Percentiles rank a stretch among this genome's conserved stretches.
Evolutionary conservation across 805 yeast species (phyloP).

Genomic region (Saccharomyces mikatae): DNA sequence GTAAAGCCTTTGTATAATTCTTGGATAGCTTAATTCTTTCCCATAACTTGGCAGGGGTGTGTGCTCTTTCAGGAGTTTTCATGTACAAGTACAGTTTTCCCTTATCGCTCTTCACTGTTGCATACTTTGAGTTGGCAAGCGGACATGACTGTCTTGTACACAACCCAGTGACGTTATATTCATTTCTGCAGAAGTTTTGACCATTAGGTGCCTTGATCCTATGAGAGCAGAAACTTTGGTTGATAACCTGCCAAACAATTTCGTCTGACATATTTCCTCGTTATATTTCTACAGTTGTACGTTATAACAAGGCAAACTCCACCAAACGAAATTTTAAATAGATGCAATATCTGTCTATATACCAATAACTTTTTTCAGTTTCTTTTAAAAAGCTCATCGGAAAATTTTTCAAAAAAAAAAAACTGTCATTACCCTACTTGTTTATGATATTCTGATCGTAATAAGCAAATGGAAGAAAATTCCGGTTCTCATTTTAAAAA

Average conservation of each 20-base stretch:
- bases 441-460: background rate
- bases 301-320: background rate
- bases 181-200: conserved; percentile 91
- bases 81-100: conserved; percentile 80
- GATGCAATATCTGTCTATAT: background rate
- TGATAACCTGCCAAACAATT: conserved; percentile 95
- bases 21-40: conserved; percentile 86
- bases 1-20: conserved; percentile 79
- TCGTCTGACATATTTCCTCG: conserved; percentile 48
- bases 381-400: background rate
- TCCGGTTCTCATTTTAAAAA: background rate
- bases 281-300: background rate
- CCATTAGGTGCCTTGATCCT: conserved; percentile 82
- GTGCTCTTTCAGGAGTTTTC: conserved; percentile 97
- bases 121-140: conserved; percentile 85
- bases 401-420: background rate
- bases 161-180: conserved; percentile 89
- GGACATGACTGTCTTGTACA: conserved; percentile 95
- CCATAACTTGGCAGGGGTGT: conserved; percentile 90
- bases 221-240: conserved; percentile 92
- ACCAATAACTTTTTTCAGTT: background rate
- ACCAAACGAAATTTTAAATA: background rate
- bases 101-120: conserved; percentile 73
- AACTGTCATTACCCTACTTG: background rate
- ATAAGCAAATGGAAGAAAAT: background rate